Evolutionary conservation across 257 asterid species (phyloP).

Genomic region (Solanum sparsipilum): DNA sequence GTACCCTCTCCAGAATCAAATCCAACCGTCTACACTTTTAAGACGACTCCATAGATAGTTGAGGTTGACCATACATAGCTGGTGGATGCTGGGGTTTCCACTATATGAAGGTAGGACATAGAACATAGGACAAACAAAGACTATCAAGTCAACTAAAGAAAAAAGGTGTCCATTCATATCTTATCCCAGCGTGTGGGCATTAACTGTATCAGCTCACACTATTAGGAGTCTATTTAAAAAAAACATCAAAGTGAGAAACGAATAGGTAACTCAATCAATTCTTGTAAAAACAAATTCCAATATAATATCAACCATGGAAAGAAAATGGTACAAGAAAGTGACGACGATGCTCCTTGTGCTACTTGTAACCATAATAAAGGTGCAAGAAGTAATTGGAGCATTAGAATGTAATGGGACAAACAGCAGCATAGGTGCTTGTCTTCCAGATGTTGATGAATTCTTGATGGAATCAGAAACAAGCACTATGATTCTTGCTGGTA

Average conservation of each 20-base stretch:
- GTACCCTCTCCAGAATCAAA: not conserved
- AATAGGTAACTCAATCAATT: not conserved
- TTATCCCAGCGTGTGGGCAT: not conserved
- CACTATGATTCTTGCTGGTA: not conserved
- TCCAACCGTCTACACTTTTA: not conserved
- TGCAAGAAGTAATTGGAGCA: not conserved
- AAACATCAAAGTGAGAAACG: not conserved
- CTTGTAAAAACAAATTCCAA: not conserved
- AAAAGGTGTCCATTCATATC: not conserved
- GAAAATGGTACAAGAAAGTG: not conserved
- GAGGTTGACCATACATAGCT: not conserved
- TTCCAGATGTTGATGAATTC: conserved; percentile 3
- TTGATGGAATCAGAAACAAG: conserved; percentile 12
- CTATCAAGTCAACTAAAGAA: not conserved
- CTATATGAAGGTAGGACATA: not conserved
- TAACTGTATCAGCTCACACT: not conserved
- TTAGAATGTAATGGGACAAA: conserved; percentile 4
- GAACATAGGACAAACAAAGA: not conserved
- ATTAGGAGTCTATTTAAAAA: not conserved
- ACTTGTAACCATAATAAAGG: not conserved
- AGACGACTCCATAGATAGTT: not conserved
- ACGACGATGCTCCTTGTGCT: not conserved
- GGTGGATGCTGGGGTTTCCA: not conserved
- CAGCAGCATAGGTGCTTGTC: not conserved
- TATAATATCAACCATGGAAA: not conserved